Evolutionary conservation across 306 rosid genomes (phyloP), one percentile per base, ranked within the genome.

Genomic region (Begonia peltatifolia): DNA sequence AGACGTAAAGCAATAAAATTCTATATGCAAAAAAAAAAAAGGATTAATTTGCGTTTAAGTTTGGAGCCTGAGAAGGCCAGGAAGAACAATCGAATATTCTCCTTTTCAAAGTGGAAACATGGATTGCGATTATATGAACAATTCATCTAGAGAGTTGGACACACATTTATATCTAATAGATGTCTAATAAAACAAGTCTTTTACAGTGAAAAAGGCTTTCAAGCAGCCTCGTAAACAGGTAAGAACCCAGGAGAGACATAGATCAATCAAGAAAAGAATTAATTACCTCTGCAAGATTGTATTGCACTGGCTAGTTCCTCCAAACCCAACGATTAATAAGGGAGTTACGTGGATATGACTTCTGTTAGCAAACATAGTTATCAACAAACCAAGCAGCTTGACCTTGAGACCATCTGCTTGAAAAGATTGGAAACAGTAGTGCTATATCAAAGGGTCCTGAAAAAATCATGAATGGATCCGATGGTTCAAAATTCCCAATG

Each of bases 161-260:
- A 30, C 38, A 7, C 38, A 30, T 30, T 30, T 7, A 0, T 30
- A 30, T 30, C 38, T 30, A 30, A 30, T 30, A 30, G 6, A 30
- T 1, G 36, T 30, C 36, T 30, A 30, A 7, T 30, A 30, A 5
- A 30, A 30, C 38, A 30, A 7, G 38, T 30, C 38, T 30, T 30
- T 71, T 76, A 79, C 81, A 80, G 60, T 59, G 48, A 70, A 62
- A 42, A 55, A 38, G 56, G 68, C 56, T 66, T 68, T 60, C 75
- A 69, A 55, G 57, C 53, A 77, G 69, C 61, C 57, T 71, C 58
- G 55, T 66, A 70, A 72, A 67, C 66, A 63, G 78, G 72, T 68
- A 59, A 68, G 69, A 71, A 30, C 38, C 46, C 73, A 64, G 59
- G 66, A 54, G 70, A 72, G 65, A 67, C 77, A 54, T 64, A 65